These are phyloP conservation scores for Apiosordaria backusii DNA, from an alignment of 495 filamentous ascomycete genomes.

Conservation along the genomic window DNA sequence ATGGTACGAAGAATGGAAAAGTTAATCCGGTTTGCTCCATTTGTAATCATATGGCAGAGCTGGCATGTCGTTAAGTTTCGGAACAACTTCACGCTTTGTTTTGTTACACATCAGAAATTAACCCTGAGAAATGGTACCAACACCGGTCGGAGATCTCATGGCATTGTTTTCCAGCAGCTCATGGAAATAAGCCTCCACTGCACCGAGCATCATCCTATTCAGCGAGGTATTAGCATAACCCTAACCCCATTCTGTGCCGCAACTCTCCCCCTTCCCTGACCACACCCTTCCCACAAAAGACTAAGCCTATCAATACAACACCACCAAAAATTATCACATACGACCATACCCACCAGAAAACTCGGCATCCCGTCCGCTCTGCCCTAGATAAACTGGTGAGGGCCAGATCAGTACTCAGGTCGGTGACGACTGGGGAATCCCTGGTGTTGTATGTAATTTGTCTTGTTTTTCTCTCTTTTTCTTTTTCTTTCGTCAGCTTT, in stretches of 20 bases:
- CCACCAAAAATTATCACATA: background rate
- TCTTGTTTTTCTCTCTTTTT: background rate
- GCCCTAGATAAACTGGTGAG: slow-evolving; percentile 39
- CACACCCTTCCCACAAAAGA: background rate
- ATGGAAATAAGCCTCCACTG: background rate
- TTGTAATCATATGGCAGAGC: background rate
- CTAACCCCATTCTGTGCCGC: background rate
- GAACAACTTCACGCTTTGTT: background rate
- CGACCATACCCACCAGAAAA: slow-evolving; percentile 25
- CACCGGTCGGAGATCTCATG: background rate
- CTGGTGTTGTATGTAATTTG: background rate
- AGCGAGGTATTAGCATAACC: background rate
- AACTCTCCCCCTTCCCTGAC: background rate
- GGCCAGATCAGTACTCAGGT: background rate
- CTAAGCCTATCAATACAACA: background rate
- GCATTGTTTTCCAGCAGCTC: background rate
- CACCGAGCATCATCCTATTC: background rate
- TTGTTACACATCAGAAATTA: background rate
- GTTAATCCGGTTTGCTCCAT: background rate
- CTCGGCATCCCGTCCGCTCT: slow-evolving; percentile 52
- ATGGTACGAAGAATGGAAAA: background rate
- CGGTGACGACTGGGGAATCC: background rate
- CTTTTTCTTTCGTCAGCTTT: background rate
- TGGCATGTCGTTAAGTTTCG: background rate
- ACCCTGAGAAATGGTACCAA: background rate